A percentile compares a stretch with the other conserved stretches of the same genome.
Evolutionary conservation across 257 asterid species (phyloP).

Genomic region (Solanum chilense): DNA sequence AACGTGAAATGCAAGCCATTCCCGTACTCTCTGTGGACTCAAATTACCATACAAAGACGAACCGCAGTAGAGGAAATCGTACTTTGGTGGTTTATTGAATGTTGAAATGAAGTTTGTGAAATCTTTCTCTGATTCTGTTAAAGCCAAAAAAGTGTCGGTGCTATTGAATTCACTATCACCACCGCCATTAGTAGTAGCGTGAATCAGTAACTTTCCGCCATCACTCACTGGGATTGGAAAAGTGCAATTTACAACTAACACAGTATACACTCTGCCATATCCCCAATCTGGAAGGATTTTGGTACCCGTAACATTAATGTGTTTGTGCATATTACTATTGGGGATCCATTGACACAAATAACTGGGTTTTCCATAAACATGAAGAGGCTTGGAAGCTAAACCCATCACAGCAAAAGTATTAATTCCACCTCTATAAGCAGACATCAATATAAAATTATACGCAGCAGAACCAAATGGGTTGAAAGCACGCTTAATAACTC

Average conservation of each 20-base stretch:
- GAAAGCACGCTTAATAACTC: constrained; percentile 42
- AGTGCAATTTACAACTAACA: constrained; percentile 65
- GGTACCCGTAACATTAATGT: constrained; percentile 5
- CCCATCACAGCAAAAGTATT: constrained; percentile 67
- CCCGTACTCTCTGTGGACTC: constrained; percentile 65
- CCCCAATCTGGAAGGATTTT: constrained; percentile 57
- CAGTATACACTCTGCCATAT: constrained; percentile 78
- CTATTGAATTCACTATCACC: constrained; percentile 16
- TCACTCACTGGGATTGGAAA: constrained; percentile 17
- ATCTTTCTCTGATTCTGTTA: constrained; percentile 25
- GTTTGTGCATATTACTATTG: constrained; percentile 1
- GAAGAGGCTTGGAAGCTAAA: constrained; percentile 70
- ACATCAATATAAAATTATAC: constrained; percentile 73
- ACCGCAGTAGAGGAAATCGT: constrained; percentile 67
- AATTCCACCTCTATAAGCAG: constrained; percentile 86
- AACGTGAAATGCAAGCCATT: constrained; percentile 75
- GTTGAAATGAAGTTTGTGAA: constrained; percentile 16
- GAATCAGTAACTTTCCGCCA: constrained; percentile 49
- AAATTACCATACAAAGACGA: constrained; percentile 62
- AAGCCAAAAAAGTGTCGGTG: constrained; percentile 38
- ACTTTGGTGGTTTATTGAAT: constrained; percentile 20
- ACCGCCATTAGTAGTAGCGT: constrained; percentile 42
- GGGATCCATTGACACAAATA: constrained; percentile 85
- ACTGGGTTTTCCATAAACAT: constrained; percentile 63
- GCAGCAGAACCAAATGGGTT: constrained; percentile 61